Base-by-base conservation (phyloP, 2,329 filamentous ascomycete genomes). In the Capronia epimyces region DNA sequence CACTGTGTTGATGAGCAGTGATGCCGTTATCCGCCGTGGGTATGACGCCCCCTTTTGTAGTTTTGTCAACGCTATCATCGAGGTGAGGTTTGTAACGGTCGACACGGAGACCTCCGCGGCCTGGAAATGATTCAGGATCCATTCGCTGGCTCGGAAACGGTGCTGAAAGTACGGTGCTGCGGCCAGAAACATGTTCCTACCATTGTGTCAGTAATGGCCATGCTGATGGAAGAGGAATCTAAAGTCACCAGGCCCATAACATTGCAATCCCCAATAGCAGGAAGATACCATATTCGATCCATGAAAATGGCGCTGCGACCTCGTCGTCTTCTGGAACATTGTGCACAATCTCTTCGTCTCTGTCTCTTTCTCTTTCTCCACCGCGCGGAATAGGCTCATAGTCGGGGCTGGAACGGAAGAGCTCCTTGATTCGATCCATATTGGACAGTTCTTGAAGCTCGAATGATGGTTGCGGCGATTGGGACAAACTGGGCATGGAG, bases 171-270 rank as follows among this genome's bases (percentile, higher is more conserved):
- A 97, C 3, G 91, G 89, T 1, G 89, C 88, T 7, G 91, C 89
- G 40, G 93, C 91, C 61, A 97, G 81, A 69, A 97, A 96, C 91
- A 96, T 96, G 74, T 97, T 97, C 89, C 89, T 91, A 60, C 13
- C 32, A 16, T 21, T 29, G 12, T 20, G 47, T 56, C 32, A 53
- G 46, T 32, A 12, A 31, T 12, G n/a, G 9, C 13, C 18, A 2
- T 16, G 10, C 5, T n/a, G n/a, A 10, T 13, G 9, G 16, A 21
- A 12, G n/a, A 25, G 22, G 6, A 15, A 16, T 21, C 9, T 15
- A 20, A 27, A 45, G 63, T 61, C 79, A 94, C 91, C 91, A 97
- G 49, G 91, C 89, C 91, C 91, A 97, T 39, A 97, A 77, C 93
- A 97, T 97, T 46, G 90, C 87, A 50, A 95, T 77, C 44, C 93